These are phyloP conservation scores for Rhodotorula taiwanensis DNA, from an alignment of 768 basidiomycete genomes.

Conservation along the genomic window DNA sequence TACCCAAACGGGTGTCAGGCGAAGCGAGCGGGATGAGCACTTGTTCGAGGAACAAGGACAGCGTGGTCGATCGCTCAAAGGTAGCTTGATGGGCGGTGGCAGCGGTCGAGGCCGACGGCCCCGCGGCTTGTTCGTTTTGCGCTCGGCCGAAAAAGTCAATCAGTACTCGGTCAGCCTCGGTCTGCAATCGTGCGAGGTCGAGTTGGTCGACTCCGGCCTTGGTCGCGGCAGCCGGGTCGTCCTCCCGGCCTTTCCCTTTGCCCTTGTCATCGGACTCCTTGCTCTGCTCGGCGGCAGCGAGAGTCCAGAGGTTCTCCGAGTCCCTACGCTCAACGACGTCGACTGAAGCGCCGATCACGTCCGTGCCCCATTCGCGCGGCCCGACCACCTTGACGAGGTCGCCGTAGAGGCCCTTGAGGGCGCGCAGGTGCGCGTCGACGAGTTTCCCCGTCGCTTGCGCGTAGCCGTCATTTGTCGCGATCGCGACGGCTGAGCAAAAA, in stretches of 20 bases:
- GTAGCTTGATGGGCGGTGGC: neutral
- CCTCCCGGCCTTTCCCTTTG: constrained; percentile 21
- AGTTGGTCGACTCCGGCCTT: neutral
- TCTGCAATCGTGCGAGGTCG: neutral
- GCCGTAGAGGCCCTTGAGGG: constrained; percentile 24
- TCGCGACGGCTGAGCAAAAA: no score
- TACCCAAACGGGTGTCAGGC: no score
- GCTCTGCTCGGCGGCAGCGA: no score
- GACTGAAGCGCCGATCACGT: constrained; percentile 10
- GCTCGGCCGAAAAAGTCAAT: no score
- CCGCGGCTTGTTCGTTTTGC: no score
- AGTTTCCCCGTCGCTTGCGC: neutral
- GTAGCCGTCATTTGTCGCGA: neutral
- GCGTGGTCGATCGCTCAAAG: neutral
- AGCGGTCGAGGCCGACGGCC: neutral
- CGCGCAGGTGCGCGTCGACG: constrained; percentile 24
- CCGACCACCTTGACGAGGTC: constrained; percentile 26
- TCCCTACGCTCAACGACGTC: constrained; percentile 6
- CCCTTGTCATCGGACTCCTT: neutral
- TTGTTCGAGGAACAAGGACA: neutral
- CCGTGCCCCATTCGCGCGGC: constrained; percentile 17
- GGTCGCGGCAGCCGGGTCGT: constrained; percentile 2
- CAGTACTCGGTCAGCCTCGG: neutral
- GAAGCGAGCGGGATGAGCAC: constrained; percentile 3
- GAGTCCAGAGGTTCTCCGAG: neutral